These are phyloP conservation scores for Termitomyces sp. DNA, from an alignment of 768 basidiomycete species.

Conservation along the genomic window DNA sequence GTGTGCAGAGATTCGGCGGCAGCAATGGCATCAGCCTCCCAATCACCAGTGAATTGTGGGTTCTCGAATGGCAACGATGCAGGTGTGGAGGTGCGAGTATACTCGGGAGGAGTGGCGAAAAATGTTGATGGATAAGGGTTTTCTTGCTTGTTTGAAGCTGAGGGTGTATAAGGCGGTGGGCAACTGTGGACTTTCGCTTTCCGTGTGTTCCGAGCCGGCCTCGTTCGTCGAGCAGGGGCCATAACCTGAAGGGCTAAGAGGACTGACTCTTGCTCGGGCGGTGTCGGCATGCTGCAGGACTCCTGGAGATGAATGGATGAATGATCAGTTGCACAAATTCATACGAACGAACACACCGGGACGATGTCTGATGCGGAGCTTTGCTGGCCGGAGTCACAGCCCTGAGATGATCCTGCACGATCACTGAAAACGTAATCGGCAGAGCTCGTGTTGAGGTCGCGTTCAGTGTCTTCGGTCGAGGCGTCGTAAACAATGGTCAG, in stretches of 20 bases:
- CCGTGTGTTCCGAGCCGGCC: constrained; percentile 1
- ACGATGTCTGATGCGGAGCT: not conserved
- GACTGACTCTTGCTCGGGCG: not conserved
- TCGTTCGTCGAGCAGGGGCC: constrained; percentile 8
- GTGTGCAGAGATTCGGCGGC: not conserved
- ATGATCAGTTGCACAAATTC: not conserved
- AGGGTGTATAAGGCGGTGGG: not conserved
- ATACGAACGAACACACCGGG: not conserved
- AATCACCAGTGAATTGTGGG: constrained; percentile 15
- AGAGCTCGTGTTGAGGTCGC: not conserved
- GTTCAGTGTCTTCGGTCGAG: not conserved
- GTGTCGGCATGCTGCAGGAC: not conserved
- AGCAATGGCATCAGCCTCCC: constrained; percentile 16
- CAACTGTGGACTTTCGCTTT: not conserved
- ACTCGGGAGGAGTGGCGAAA: not conserved
- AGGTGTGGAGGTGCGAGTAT: not conserved
- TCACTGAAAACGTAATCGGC: not conserved
- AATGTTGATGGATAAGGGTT: not conserved
- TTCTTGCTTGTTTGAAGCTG: not conserved
- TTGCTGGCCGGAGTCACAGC: not conserved
- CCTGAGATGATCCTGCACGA: constrained; percentile 1
- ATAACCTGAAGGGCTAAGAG: constrained; percentile 2
- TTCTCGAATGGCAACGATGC: not conserved
- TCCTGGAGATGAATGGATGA: not conserved
- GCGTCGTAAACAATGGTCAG: not conserved